A percentile compares a stretch with the other conserved stretches of the same genome.
These are phyloP conservation scores for Escovopsis weberi DNA, from an alignment of 2,329 filamentous ascomycete species.

Conservation along the genomic window DNA sequence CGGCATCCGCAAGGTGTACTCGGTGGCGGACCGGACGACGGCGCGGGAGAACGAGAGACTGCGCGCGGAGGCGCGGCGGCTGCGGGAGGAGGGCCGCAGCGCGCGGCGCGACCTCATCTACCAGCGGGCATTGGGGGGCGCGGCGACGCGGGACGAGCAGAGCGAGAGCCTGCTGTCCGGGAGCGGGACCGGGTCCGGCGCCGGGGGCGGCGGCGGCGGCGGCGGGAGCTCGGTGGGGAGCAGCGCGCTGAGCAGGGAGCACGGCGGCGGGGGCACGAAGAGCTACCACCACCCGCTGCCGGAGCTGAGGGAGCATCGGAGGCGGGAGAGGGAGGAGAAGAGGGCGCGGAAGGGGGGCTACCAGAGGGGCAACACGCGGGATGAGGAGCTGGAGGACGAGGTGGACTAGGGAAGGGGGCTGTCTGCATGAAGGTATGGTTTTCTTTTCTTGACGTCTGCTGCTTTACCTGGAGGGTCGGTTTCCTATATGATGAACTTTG, in stretches of 20 bases:
- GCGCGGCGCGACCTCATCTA: slow-evolving; percentile 35
- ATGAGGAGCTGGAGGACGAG: slow-evolving; percentile 6
- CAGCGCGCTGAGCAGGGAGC: slow-evolving; percentile 27
- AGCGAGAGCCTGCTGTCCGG: slow-evolving; percentile 19
- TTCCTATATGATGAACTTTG: no score
- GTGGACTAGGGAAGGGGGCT: background rate
- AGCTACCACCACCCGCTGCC: slow-evolving; percentile 42
- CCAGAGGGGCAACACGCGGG: slow-evolving; percentile 15
- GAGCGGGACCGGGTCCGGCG: slow-evolving; percentile 23
- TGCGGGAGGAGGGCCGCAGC: slow-evolving; percentile 37
- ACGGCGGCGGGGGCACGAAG: slow-evolving; percentile 33
- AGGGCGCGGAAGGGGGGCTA: slow-evolving; percentile 20
- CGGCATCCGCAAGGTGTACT: slow-evolving; percentile 49
- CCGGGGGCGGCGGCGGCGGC: slow-evolving; percentile 23
- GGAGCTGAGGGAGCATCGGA: slow-evolving; percentile 26
- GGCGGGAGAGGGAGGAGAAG: slow-evolving; percentile 19
- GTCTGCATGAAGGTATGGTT: background rate
- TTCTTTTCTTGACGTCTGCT: no score
- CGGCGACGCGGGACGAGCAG: slow-evolving; percentile 17
- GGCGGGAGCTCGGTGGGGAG: slow-evolving; percentile 6
- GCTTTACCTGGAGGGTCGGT: no score
- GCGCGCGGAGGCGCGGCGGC: slow-evolving; percentile 38
- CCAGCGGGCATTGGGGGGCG: slow-evolving; percentile 25
- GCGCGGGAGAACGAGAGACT: slow-evolving; percentile 38
- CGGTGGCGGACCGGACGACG: slow-evolving; percentile 39